Evolutionary conservation across 2,329 filamentous ascomycete species (phyloP), one percentile per base, ranked within the genome.

Genomic region (Proliferodiscus dingleyae): DNA sequence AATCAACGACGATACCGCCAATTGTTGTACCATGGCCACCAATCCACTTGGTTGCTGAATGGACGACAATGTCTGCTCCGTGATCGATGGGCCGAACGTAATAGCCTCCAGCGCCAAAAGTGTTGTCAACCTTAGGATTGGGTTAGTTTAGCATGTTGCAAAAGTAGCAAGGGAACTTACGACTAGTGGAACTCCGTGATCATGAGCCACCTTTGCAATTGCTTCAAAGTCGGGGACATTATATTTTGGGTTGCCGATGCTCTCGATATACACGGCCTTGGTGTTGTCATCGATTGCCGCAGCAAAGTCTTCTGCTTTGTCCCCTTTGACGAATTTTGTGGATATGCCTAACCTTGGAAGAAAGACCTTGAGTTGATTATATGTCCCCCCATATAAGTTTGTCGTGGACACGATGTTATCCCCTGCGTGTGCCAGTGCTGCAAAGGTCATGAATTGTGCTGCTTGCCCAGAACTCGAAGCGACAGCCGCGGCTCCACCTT

Each of bases 11-110:
- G 34, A 95, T 78, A 50, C 90, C 90, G 47, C 78, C 90, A 55
- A 96, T 87, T 21, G 90, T 95, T 32, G 90, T 95, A 50, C 90
- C 91, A 67, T 97, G 91, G 33, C 90, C 90, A 46, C 90, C 90
- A 52, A 97, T 96, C 90, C 90, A 96, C 69, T 96, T 96, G 47
- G 90, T 95, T 9, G 89, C 89, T 30, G 87, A 93, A 75, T 96
- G 89, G 19, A 95, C 87, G 42, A 96, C 85, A 50, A 96, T 95
- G 64, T 96, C 90, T 53, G 87, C 90, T 45, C 90, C 90, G 66
- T 95, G 86, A 19, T 90, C 83, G 59, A 96, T 91, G 32, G 90
- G 90, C 5, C 85, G 81, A 56, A 84, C 73, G 66, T 88, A 94
- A 75, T 87, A 96, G 41, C 91, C 90, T 48, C 90, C 90, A 10